These are phyloP conservation scores for Lonicera japonica DNA, from an alignment of 129 eudicot species.

Conservation along the genomic window DNA sequence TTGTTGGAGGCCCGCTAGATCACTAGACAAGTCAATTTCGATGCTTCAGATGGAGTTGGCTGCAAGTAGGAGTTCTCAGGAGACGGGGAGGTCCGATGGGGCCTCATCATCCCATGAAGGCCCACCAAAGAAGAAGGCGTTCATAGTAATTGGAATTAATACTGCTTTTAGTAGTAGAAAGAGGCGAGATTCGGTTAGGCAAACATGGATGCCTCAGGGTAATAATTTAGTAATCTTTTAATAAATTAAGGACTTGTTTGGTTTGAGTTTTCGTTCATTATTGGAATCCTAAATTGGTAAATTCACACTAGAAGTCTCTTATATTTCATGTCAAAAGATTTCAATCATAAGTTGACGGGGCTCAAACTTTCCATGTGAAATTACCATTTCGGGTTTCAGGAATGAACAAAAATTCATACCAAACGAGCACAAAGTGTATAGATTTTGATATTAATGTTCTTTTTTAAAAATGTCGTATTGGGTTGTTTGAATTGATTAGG, in stretches of 20 bases:
- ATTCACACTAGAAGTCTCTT: too few species aligned
- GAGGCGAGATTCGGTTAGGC: constrained; percentile 89
- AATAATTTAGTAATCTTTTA: neutral
- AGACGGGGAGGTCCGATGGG: constrained; percentile 20
- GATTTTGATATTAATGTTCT: neutral
- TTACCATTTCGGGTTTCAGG: too few species aligned
- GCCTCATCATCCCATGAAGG: constrained; percentile 24
- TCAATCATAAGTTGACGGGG: too few species aligned
- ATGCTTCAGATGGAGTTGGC: constrained; percentile 80
- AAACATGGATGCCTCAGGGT: constrained; percentile 99
- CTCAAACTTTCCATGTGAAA: too few species aligned
- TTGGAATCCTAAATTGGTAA: too few species aligned
- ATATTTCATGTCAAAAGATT: too few species aligned
- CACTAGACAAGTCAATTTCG: constrained; percentile 78
- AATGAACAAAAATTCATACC: too few species aligned
- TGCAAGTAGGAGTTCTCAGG: constrained; percentile 43
- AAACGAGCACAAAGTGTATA: neutral
- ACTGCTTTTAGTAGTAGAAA: constrained; percentile 94
- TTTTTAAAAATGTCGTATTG: neutral
- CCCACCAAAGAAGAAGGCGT: constrained; percentile 57
- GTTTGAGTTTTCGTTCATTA: too few species aligned
- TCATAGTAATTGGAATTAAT: constrained; percentile 92
- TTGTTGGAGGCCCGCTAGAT: constrained; percentile 36
- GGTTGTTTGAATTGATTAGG: constrained; percentile 28
- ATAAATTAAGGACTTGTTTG: too few species aligned